Evolutionary conservation across 768 basidiomycete species (phyloP).

Genomic region (Auricularia sp.): DNA sequence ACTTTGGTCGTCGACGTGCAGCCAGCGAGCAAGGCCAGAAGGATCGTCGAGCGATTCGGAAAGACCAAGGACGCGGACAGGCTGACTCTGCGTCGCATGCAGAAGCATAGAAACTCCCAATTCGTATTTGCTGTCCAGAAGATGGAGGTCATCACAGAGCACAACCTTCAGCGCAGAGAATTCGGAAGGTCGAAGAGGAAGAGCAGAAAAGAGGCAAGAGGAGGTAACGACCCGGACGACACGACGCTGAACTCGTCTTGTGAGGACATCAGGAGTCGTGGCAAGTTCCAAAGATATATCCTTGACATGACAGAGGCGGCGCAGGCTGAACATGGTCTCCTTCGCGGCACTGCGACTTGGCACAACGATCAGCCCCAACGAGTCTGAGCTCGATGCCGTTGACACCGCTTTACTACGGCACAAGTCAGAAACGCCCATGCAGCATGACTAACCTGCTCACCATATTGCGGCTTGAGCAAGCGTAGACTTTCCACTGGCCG

Average conservation of each 20-base stretch:
- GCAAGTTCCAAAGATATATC: constrained; percentile 31
- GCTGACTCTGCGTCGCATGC: constrained; percentile 46
- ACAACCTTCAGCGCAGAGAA: constrained; percentile 46
- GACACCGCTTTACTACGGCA: constrained; percentile 42
- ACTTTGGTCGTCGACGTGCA: constrained; percentile 52
- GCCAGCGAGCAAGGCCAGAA: constrained; percentile 72
- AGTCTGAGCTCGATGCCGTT: constrained; percentile 24
- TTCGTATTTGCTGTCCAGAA: constrained; percentile 74
- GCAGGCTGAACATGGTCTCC: constrained; percentile 44
- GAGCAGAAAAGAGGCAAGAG: constrained; percentile 36
- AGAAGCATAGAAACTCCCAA: constrained; percentile 66
- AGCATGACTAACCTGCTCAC: constrained; percentile 33
- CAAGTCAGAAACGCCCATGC: constrained; percentile 7
- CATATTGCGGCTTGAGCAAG: constrained; percentile 61
- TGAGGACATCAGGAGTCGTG: constrained; percentile 20
- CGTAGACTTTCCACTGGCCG: constrained; percentile 70
- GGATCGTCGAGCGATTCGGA: constrained; percentile 74
- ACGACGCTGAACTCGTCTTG: constrained; percentile 20
- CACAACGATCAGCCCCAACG: constrained; percentile 53
- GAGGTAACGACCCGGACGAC: constrained; percentile 49
- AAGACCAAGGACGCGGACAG: constrained; percentile 68
- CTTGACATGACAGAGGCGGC: constrained; percentile 25
- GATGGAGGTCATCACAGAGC: constrained; percentile 77
- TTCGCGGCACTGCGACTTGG: constrained; percentile 47
- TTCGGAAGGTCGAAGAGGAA: constrained; percentile 15